Conservation (phyloP, 2,329 filamentous ascomycete species). For the Anisogramma anomala region DNA sequence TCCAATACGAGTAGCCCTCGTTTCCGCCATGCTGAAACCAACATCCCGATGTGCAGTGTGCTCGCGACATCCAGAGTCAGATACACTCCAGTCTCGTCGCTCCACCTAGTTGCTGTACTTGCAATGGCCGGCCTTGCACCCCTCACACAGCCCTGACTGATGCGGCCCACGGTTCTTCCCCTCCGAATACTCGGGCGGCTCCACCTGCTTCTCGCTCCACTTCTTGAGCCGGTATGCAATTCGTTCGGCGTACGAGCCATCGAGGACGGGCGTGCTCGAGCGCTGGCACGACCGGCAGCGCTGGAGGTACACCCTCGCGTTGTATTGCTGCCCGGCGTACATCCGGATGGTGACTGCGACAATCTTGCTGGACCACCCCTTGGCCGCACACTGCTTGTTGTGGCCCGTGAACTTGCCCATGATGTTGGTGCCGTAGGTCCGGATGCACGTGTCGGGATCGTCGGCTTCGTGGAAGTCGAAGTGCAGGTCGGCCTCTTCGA, state of each 20-base stretch:
- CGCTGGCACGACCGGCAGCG: slow-evolving; percentile 16
- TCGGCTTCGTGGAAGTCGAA: neutral
- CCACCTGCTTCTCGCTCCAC: slow-evolving; percentile 17
- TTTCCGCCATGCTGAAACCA: too few relatives aligned
- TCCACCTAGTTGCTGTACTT: too few relatives aligned
- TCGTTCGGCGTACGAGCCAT: slow-evolving; percentile 19
- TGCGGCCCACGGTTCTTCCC: neutral
- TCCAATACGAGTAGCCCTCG: too few relatives aligned
- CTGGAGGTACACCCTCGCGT: slow-evolving; percentile 19
- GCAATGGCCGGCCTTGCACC: slow-evolving; percentile 6
- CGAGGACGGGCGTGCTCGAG: slow-evolving; percentile 15
- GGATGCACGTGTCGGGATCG: neutral
- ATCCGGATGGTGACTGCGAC: slow-evolving; percentile 15
- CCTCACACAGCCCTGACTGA: neutral
- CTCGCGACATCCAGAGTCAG: too few relatives aligned
- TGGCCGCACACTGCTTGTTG: slow-evolving; percentile 5
- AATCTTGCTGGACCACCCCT: slow-evolving; percentile 15
- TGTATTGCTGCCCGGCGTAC: slow-evolving; percentile 16
- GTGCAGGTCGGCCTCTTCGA: neutral
- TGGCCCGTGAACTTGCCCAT: slow-evolving; percentile 16
- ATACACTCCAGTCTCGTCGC: too few relatives aligned
- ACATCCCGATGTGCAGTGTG: too few relatives aligned
- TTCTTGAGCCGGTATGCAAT: slow-evolving; percentile 20
- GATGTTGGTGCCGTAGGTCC: slow-evolving; percentile 12
- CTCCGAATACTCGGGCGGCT: neutral